Percentiles rank a stretch among this genome's conserved stretches.
phyloP scores from a whole-genome alignment of 306 rosid genomes.

The Vigna nakashimae region DNA sequence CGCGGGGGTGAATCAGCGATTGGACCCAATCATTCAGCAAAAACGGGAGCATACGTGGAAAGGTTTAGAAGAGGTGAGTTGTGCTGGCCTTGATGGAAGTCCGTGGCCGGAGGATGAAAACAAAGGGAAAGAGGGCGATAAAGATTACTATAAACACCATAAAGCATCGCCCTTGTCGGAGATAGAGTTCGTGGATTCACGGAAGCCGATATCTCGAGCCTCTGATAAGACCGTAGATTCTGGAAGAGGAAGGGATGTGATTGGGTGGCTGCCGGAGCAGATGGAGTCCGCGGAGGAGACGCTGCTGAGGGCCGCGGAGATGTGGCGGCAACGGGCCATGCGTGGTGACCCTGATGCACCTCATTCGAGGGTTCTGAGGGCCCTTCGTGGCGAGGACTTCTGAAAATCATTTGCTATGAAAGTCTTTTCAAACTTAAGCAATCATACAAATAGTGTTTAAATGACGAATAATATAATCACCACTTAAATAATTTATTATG shows the following conservation, averaged over 20 bases:
- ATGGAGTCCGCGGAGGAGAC: conserved; percentile 81
- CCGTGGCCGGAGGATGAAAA: conserved; percentile 57
- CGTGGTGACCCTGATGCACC: conserved; percentile 79
- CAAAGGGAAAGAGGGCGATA: conserved; percentile 37
- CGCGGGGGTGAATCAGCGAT: conserved; percentile 50
- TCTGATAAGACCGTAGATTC: conserved; percentile 51
- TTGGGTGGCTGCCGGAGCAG: conserved; percentile 86
- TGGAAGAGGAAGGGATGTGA: conserved; percentile 43
- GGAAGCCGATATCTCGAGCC: conserved; percentile 62
- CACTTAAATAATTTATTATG: no score
- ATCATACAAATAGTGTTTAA: no score
- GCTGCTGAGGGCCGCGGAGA: conserved; percentile 67
- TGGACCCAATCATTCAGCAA: conserved; percentile 61
- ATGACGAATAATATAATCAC: no score
- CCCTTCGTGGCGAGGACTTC: conserved; percentile 68
- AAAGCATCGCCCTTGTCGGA: conserved; percentile 86
- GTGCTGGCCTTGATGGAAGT: conserved; percentile 67
- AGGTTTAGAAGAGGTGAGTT: conserved; percentile 53
- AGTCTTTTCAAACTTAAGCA: no score
- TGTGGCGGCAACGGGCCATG: conserved; percentile 66
- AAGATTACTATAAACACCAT: conserved; percentile 60
- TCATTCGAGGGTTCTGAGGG: conserved; percentile 70
- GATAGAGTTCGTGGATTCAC: conserved; percentile 64
- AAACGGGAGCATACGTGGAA: conserved; percentile 42
- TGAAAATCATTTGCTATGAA: conserved; percentile 18